Base-by-base conservation (phyloP, 2,329 filamentous ascomycete species). In the Fusarium sarcochroum region DNA sequence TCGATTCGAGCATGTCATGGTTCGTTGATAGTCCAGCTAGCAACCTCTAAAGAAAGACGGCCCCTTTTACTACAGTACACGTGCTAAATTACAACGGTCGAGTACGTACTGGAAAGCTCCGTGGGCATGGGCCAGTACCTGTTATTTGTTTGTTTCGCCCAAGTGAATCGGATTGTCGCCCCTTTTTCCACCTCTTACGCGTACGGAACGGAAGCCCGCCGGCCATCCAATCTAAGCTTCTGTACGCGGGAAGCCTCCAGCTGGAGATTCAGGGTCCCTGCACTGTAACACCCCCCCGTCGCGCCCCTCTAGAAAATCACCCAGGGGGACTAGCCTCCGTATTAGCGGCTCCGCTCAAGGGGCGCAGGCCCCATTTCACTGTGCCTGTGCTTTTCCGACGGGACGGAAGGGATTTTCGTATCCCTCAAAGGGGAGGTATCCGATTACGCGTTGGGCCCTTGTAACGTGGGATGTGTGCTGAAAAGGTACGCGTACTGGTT, bases 341-440 rank as follows among this genome's bases (percentile, higher is more conserved):
- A 2, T 20, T 23, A 41, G 20, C n/a, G 40, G 40, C 40, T 41
- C 40, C 40, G 40, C 40, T 41, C 40, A 21, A 23, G 51, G 25
- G 57, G 56, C 59, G 47, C 27, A 54, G 41, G 23, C n/a, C 30
- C 21, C 27, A 27, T 7, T 6, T 18, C 51, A 45, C 37, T 13
- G 5, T 30, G 27, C 9, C 35, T 55, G 49, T 63, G 14, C 44
- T 45, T 51, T 59, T 59, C 58, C 54, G 58, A 59, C 27, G 30
- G 27, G 35, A 23, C 34, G 47, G 30, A 40, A 63, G 60, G 44
- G 50, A 63, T 63, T 63, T 63, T 63, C 58, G 58, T 61, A 62
- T 63, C 58, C 56, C 53, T 42, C 35, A 32, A 41, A 51, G 47
- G 58, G 58, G 58, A 47, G 21, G 47, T 32, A 37, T 47, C 58